Base-by-base conservation (phyloP, 495 filamentous ascomycete species). In the Xylaria cubensis region DNA sequence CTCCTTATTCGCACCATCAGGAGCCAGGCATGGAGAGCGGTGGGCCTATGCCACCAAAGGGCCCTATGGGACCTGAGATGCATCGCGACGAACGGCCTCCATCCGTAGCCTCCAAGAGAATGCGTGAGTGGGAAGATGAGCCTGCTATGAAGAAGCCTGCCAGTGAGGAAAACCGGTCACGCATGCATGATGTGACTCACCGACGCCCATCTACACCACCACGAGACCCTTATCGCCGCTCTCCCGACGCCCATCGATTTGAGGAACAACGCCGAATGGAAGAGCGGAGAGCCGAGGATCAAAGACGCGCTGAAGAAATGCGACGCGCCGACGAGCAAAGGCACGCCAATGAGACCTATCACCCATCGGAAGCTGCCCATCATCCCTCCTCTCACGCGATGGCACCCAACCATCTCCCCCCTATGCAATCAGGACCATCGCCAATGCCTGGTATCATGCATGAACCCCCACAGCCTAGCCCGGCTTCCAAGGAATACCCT, bases 41-140 rank as follows among this genome's bases (percentile, higher is more conserved):
- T 59, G 86, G 87, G 72, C 89, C 87, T 19, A 96, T 97, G 71
- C 86, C 90, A 42, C 77, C 71, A 66, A 79, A 79, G 73, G 74
- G 71, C 34, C 5, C 56, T 7, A 72, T 79, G 21, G 73, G 74
- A 44, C 93, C 91, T 61, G 79, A 81, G 15, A 75, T 81, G 55
- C 84, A 84, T 64, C 90, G 93, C 72, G 94, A 97, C 61, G 94
- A 97, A 55, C 89, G 96, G 56, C 92, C 95, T 48, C 88, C 92
- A 26, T 87, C 90, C 9, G 92, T 91, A 51, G 92, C 91, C 0
- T 89, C 93, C 69, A 99, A 99, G 87, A 88, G 96, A 71, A 84
- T 87, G 74, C 90, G 94, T 50, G 96, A 98, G 75, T 97, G 96
- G 93, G 96, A 97, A 67, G 92, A 94, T 68, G 95, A 97, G 24